Percentiles rank a stretch among this genome's conserved stretches.
Evolutionary conservation across 768 basidiomycete species (phyloP).

Genomic region (Udeniomyces megalosporus): DNA sequence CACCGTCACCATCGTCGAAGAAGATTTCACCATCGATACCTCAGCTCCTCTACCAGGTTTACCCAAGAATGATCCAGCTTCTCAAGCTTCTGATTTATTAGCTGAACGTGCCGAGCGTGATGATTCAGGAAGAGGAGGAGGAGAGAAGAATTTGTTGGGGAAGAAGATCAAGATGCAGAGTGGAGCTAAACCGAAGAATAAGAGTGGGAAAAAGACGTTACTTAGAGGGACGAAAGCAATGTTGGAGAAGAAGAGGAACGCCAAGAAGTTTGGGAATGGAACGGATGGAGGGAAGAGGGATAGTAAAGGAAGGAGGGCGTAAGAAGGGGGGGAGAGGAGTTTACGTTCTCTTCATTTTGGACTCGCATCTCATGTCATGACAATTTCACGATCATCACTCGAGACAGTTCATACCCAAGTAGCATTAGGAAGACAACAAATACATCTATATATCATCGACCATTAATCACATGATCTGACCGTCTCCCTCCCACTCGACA

Average conservation of each 20-base stretch:
- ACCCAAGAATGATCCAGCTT: background rate
- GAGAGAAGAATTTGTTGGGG: conserved; percentile 1
- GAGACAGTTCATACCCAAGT: too few species aligned
- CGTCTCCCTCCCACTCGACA: too few species aligned
- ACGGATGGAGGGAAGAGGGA: background rate
- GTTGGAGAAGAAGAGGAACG: background rate
- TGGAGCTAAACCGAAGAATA: conserved; percentile 12
- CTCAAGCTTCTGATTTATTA: background rate
- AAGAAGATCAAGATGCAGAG: conserved; percentile 3
- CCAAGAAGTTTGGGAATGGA: background rate
- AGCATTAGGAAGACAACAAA: too few species aligned
- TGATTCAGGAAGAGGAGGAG: background rate
- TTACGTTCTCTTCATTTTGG: too few species aligned
- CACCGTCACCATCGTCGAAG: conserved; percentile 13
- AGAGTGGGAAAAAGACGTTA: conserved; percentile 16
- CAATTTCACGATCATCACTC: too few species aligned
- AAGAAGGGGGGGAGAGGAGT: too few species aligned
- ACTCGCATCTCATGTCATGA: too few species aligned
- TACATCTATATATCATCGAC: too few species aligned
- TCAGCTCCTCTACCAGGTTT: background rate
- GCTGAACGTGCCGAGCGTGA: background rate
- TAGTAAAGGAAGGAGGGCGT: too few species aligned
- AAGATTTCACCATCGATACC: conserved; percentile 13
- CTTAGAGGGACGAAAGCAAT: conserved; percentile 9
- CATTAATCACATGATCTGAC: too few species aligned